Base-by-base conservation (phyloP, 495 filamentous ascomycete genomes). In the Haplographium delicatum region DNA sequence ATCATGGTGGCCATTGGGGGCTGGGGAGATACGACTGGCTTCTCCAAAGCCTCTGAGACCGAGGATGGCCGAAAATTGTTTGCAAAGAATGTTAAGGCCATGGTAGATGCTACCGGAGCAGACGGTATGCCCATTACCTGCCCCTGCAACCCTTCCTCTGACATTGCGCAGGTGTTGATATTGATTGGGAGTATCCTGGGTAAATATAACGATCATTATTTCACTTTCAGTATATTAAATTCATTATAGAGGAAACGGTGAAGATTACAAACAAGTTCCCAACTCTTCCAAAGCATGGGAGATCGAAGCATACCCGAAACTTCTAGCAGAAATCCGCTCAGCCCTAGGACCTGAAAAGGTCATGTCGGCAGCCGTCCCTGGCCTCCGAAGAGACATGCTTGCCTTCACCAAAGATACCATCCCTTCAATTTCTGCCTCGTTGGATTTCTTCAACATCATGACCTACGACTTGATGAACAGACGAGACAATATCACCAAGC, bases 151-250 rank as follows among this genome's bases (percentile, higher is more conserved):
- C 15, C 33, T 5, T 9, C 27, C 18, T 13, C 44, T 50, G 23
- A 42, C 42, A 16, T 48, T 37, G 47, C 26, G 5, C 35, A 68
- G 68, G 71, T 13, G 66, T 79, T 63, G 86, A 90, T 51, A 79
- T 89, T 47, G 85, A 90, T 60, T 90, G 86, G 85, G 85, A 90
- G 56, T 90, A 88, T 60, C 85, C 86, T 1, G 85, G 71, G 75
- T 77, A 61, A 54, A 66, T 58, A 6, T 7, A 44, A 31, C 5
- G 6, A 22, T 13, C 4, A n/a, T n/a, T n/a, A n/a, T 15, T 25
- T 25, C 20, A n/a, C 35, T n/a, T 9, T 18, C 25, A 15, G 8
- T 11, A 25, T 28, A 4, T 27, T 42, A 26, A 18, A 16, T 10
- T 10, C 33, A 10, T 20, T 18, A 7, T 45, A 80, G 84, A 25